phyloP scores from a whole-genome alignment of 306 rosid species.

The Spatholobus suberectus region DNA sequence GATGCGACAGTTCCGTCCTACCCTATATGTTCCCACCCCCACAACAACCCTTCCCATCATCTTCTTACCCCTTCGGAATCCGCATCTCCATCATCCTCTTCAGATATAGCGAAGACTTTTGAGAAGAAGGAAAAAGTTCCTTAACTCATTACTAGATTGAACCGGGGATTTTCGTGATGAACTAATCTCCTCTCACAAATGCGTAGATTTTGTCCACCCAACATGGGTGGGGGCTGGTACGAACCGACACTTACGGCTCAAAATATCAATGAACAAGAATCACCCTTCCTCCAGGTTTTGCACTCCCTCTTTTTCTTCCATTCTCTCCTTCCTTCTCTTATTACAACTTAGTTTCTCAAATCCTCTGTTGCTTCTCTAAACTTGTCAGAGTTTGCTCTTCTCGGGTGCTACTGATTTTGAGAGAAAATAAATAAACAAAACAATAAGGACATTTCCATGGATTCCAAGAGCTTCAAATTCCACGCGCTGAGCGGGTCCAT shows the following conservation, averaged over 20 bases:
- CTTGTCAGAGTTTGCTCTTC: too few species aligned
- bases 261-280: neutral
- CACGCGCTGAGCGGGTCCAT: conserved; percentile 61
- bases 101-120: neutral
- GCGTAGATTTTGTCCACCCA: neutral
- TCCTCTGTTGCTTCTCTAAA: neutral
- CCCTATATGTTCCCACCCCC: neutral
- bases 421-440: too few species aligned
- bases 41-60: neutral
- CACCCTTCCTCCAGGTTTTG: too few species aligned
- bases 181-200: neutral
- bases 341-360: too few species aligned
- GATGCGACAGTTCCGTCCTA: neutral
- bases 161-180: neutral
- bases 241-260: neutral
- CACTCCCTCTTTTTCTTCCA: too few species aligned
- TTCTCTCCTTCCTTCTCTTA: neutral
- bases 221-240: neutral
- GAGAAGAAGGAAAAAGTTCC: neutral
- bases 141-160: neutral
- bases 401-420: neutral
- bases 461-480: conserved; percentile 49
- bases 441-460: conserved; percentile 54
- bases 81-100: too few species aligned
- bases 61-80: neutral